Evolutionary conservation across 345 rosid species (phyloP).

Genomic region (Citrus mangshanensis): DNA sequence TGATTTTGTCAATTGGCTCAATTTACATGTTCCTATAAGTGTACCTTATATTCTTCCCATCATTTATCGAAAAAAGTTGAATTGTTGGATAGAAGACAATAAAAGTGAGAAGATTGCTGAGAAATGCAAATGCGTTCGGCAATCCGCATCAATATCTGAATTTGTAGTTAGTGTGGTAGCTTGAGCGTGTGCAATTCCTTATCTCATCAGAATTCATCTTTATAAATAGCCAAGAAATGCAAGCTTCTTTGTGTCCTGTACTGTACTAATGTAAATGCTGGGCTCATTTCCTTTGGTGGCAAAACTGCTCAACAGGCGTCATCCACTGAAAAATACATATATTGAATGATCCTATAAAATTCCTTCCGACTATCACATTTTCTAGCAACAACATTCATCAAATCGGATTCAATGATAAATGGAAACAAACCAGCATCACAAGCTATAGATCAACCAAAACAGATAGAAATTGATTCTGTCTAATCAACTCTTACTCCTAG

Average conservation of each 20-base stretch:
- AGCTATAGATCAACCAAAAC: too few species aligned
- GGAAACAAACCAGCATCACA: too few species aligned
- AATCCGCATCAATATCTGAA: conserved; percentile 3
- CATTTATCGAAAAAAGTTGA: conserved; percentile 5
- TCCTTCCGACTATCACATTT: too few species aligned
- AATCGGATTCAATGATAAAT: too few species aligned
- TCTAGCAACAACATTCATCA: too few species aligned
- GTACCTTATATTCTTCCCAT: neutral
- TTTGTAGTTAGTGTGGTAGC: neutral
- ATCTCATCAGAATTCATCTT: neutral
- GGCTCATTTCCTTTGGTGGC: too few species aligned
- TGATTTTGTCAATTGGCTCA: neutral
- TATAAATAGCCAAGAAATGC: neutral
- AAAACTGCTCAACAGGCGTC: too few species aligned
- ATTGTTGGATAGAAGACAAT: conserved; percentile 22
- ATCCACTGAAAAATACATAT: too few species aligned
- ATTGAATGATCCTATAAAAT: too few species aligned
- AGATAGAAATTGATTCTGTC: too few species aligned
- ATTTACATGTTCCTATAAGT: neutral
- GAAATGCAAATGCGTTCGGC: conserved; percentile 24
- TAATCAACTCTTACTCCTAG: too few species aligned
- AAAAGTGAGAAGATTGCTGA: conserved; percentile 22
- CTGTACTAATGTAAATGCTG: neutral
- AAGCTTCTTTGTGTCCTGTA: neutral
- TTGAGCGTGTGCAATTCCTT: neutral